Conservation (phyloP, 1,284 basidiomycete species). For the Veloboletus limbatus region DNA sequence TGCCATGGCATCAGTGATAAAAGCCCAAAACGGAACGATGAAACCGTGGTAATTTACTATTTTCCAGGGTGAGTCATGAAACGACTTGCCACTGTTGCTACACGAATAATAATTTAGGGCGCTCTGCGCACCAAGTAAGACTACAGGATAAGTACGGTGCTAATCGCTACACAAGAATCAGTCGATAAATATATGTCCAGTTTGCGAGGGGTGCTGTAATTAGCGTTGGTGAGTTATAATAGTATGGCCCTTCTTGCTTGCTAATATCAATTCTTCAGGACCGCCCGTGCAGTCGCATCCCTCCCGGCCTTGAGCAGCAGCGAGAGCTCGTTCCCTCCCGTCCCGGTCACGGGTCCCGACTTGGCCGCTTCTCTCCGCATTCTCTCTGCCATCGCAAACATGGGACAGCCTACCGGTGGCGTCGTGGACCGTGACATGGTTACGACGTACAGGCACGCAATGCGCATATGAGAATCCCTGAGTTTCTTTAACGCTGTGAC, state of each 20-base stretch:
- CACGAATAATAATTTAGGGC: constrained; percentile 16
- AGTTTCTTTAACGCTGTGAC: constrained; percentile 78
- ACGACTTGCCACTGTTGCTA: no score
- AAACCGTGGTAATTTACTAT: no score
- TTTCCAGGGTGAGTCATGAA: no score
- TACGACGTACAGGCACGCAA: constrained; percentile 85
- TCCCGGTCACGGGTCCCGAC: constrained; percentile 65
- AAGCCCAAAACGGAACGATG: no score
- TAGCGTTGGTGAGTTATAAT: constrained; percentile 11
- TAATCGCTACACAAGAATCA: constrained; percentile 31
- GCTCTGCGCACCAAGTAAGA: constrained; percentile 9
- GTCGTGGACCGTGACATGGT: constrained; percentile 62
- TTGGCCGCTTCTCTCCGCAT: constrained; percentile 43
- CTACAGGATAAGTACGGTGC: constrained; percentile 17
- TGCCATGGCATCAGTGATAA: no score
- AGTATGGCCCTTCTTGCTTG: background rate
- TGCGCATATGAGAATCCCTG: constrained; percentile 84
- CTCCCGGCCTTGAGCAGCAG: constrained; percentile 83
- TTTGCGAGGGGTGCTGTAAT: constrained; percentile 5
- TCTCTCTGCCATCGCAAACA: constrained; percentile 52
- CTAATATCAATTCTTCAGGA: constrained; percentile 35
- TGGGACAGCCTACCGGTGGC: constrained; percentile 46
- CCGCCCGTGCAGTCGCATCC: constrained; percentile 78
- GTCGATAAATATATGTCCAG: constrained; percentile 28
- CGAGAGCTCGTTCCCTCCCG: constrained; percentile 84